Conservation (phyloP, 176 grass and related monocot species). For the Echinochloa phyllopogon region DNA sequence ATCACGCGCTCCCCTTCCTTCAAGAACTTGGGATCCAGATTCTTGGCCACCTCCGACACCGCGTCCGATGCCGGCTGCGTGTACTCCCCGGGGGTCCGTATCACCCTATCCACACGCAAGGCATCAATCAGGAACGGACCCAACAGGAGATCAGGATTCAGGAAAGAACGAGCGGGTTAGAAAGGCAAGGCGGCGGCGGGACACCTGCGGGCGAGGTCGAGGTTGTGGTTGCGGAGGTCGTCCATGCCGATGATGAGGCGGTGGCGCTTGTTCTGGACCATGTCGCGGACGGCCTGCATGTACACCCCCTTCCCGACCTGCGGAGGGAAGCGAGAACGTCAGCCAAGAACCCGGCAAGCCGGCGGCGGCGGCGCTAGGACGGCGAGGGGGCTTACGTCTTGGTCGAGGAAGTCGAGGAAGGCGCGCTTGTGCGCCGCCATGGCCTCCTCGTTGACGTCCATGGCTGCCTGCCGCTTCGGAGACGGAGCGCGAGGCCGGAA, state of each 20-base stretch:
- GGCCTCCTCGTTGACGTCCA: constrained; percentile 99
- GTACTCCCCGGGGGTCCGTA: constrained; percentile 80
- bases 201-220: constrained; percentile 90
- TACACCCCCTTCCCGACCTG: constrained; percentile 85
- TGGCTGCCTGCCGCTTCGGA: constrained; percentile 44
- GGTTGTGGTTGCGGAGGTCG: constrained; percentile 89
- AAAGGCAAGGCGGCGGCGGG: not conserved
- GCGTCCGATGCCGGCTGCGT: constrained; percentile 92
- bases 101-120: constrained; percentile 60
- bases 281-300: constrained; percentile 75
- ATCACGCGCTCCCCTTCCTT: constrained; percentile 85
- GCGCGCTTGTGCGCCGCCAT: constrained; percentile 86
- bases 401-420: constrained; percentile 92
- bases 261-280: constrained; percentile 73
- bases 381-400: constrained; percentile 56
- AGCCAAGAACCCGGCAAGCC: not conserved
- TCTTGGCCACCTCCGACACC: constrained; percentile 78
- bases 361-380: not conserved
- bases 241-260: constrained; percentile 92
- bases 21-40: constrained; percentile 77
- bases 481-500: not conserved
- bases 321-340: constrained; percentile 7
- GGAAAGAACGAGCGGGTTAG: not conserved
- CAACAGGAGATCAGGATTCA: not conserved
- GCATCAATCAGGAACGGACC: constrained; percentile 5